Conservation (phyloP, 371 early-diverging fungal species). For the Mortierella sp. region DNA sequence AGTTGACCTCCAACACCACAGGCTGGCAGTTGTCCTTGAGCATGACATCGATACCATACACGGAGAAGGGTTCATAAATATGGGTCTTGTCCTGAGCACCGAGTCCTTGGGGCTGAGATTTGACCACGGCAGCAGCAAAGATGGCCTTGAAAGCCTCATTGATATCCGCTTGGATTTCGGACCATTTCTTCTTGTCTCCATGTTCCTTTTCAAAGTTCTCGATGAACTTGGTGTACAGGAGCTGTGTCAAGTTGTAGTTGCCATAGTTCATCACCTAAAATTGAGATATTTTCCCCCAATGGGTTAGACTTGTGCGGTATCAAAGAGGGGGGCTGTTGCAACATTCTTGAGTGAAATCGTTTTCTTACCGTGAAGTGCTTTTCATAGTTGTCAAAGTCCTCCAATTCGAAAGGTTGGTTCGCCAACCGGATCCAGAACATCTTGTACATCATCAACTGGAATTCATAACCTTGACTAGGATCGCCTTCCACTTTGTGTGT, state of each 20-base stretch:
- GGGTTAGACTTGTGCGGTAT: no score
- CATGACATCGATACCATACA: slow-evolving; percentile 70
- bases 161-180: slow-evolving; percentile 60
- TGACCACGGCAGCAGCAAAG: slow-evolving; percentile 59
- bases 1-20: slow-evolving; percentile 64
- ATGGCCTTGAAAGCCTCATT: slow-evolving; percentile 63
- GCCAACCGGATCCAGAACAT: slow-evolving; percentile 73
- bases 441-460: slow-evolving; percentile 62
- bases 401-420: slow-evolving; percentile 57
- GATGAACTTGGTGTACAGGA: slow-evolving; percentile 67
- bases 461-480: slow-evolving; percentile 51
- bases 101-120: slow-evolving; percentile 62
- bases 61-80: slow-evolving; percentile 59
- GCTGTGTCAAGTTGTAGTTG: slow-evolving; percentile 65
- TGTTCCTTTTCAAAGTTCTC: slow-evolving; percentile 68
- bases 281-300: no score
- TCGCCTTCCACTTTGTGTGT: slow-evolving; percentile 47
- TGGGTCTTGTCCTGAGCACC: slow-evolving; percentile 35
- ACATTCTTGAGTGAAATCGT: no score
- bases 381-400: slow-evolving; percentile 66
- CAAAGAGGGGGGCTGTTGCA: no score
- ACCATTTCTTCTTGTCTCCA: slow-evolving; percentile 56
- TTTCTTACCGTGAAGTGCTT: slow-evolving; percentile 62
- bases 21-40: slow-evolving; percentile 63
- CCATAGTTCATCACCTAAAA: slow-evolving; percentile 63